Conservation (phyloP, 2,329 filamentous ascomycete species). For the Xylariaceae sp. region DNA sequence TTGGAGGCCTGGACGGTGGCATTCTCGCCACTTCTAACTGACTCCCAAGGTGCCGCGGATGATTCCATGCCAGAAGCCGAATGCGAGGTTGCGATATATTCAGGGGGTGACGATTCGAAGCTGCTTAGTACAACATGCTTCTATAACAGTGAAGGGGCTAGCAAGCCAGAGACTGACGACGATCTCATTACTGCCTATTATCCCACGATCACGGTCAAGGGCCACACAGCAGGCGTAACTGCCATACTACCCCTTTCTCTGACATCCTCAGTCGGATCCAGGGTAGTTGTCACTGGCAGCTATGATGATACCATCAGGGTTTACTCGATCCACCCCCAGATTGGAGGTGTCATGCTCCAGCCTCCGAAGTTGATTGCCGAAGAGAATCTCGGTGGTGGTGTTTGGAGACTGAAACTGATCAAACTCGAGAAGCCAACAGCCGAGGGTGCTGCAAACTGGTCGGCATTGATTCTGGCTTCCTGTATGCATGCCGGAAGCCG, state of each 20-base stretch:
- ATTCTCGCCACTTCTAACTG: constrained; percentile 41
- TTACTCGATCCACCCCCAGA: constrained; percentile 44
- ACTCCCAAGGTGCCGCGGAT: not conserved
- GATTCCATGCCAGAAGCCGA: constrained; percentile 9
- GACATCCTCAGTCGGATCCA: constrained; percentile 38
- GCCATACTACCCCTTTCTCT: constrained; percentile 67
- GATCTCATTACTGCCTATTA: constrained; percentile 20
- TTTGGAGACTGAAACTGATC: constrained; percentile 76
- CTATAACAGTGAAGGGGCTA: constrained; percentile 12
- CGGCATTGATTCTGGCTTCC: constrained; percentile 63
- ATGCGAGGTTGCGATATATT: constrained; percentile 46
- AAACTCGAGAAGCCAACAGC: constrained; percentile 24
- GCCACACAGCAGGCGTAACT: constrained; percentile 80
- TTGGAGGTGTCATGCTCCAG: constrained; percentile 37
- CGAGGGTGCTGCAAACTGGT: constrained; percentile 24
- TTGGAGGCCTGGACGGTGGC: constrained; percentile 72
- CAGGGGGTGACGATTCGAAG: constrained; percentile 72
- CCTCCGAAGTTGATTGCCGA: constrained; percentile 55
- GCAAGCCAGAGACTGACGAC: constrained; percentile 11
- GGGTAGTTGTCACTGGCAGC: constrained; percentile 74
- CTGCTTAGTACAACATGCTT: constrained; percentile 44
- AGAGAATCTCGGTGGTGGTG: constrained; percentile 67
- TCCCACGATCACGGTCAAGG: constrained; percentile 37
- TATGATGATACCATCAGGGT: constrained; percentile 84
- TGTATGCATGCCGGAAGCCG: constrained; percentile 89